A percentile compares a stretch with the other conserved stretches of the same genome.
phyloP scores from a whole-genome alignment of 176 grass and related monocot species.

The Triticum dicoccoides region DNA sequence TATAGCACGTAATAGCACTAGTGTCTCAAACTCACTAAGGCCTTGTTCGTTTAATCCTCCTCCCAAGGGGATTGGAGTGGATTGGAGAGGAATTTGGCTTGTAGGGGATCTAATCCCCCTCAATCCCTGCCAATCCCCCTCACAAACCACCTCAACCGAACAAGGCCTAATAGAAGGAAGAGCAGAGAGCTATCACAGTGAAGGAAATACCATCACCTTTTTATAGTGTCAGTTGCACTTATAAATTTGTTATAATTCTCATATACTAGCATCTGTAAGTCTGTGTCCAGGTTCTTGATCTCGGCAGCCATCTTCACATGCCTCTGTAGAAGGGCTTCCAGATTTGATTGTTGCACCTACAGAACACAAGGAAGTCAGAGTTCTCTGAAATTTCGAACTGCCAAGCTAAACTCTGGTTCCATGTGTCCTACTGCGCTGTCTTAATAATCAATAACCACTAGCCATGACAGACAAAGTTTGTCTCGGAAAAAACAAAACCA shows the following conservation, averaged over 20 bases:
- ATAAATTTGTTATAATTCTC: conserved; percentile 99
- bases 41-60: no score
- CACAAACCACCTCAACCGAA: no score
- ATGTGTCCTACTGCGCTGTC: neutral
- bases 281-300: conserved; percentile 99
- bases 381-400: conserved; percentile 15
- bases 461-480: neutral
- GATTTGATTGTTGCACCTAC: conserved; percentile 89
- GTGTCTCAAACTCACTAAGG: conserved; percentile 27
- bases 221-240: conserved; percentile 94
- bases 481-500: conserved; percentile 16
- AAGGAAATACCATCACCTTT: conserved; percentile 56
- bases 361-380: conserved; percentile 16
- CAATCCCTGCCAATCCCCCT: no score
- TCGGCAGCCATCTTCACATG: conserved; percentile 99
- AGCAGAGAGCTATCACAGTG: neutral
- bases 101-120: no score
- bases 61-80: no score
- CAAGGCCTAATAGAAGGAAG: conserved; percentile 11
- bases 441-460: conserved; percentile 19
- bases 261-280: conserved; percentile 98
- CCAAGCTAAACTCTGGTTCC: conserved; percentile 20
- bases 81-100: no score
- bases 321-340: conserved; percentile 87
- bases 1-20: conserved; percentile 17